Evolutionary conservation across 176 grass and related monocot species (phyloP).

Genomic region (Elaeis guineensis): DNA sequence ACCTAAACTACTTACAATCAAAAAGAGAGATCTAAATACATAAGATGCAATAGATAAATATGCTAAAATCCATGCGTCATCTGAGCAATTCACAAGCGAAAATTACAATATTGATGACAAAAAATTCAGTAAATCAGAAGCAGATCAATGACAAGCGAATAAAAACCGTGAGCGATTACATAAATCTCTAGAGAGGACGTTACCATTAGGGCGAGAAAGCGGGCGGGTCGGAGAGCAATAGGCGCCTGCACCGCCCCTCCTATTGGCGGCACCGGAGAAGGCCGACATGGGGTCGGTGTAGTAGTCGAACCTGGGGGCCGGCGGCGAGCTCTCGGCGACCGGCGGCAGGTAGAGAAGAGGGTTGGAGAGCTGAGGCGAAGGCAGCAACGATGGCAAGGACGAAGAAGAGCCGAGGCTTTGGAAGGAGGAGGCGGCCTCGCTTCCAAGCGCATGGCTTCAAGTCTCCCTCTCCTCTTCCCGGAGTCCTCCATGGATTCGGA

Average conservation of each 20-base stretch:
- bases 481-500: conserved; percentile 25
- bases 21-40: too few relatives aligned
- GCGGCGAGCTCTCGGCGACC: conserved; percentile 1
- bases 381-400: background rate
- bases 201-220: too few relatives aligned
- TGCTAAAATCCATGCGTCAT: too few relatives aligned
- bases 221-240: background rate
- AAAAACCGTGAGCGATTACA: background rate
- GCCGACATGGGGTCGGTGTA: conserved; percentile 24
- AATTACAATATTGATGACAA: too few relatives aligned
- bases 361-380: background rate
- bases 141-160: too few relatives aligned
- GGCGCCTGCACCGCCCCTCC: conserved; percentile 16
- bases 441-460: conserved; percentile 20
- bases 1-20: too few relatives aligned
- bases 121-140: too few relatives aligned
- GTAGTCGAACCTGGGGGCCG: conserved; percentile 15
- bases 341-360: background rate
- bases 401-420: background rate
- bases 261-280: conserved; percentile 24
- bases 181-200: background rate
- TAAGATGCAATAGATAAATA: too few relatives aligned
- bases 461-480: conserved; percentile 15
- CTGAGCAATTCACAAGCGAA: too few relatives aligned
- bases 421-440: background rate